Evolutionary conservation across 2,329 filamentous ascomycete species (phyloP).

Genomic region (Pseudocercospora eumusae): DNA sequence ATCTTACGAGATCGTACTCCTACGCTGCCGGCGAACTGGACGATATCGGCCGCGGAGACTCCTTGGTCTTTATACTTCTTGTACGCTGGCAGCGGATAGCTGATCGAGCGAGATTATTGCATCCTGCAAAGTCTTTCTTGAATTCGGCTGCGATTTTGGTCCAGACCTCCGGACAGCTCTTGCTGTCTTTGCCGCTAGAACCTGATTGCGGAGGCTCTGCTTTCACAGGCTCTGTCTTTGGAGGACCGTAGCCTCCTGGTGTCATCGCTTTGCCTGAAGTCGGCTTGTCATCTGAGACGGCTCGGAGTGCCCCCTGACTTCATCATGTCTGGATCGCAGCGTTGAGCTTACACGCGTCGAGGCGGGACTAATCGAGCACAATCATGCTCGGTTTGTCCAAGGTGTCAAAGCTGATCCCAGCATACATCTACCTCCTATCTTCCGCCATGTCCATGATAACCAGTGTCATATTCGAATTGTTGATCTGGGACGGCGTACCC

Average conservation of each 20-base stretch:
- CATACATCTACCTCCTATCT: neutral
- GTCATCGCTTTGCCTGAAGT: neutral
- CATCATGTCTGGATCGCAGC: neutral
- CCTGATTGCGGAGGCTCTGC: neutral
- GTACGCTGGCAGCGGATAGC: conserved; percentile 44
- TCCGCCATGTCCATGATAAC: conserved; percentile 41
- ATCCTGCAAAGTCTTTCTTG: conserved; percentile 19
- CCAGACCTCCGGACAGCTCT: neutral
- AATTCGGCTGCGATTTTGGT: neutral
- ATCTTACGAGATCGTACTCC: conserved; percentile 41
- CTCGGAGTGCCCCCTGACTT: neutral
- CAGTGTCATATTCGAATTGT: conserved; percentile 49
- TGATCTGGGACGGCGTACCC: conserved; percentile 47
- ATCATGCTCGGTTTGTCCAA: neutral
- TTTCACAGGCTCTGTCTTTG: neutral
- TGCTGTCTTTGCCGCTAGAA: neutral
- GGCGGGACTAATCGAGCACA: neutral
- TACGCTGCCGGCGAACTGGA: conserved; percentile 52
- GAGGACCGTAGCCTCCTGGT: neutral
- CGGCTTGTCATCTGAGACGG: neutral
- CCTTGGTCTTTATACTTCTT: conserved; percentile 28
- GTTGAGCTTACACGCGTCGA: neutral
- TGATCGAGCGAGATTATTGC: conserved; percentile 39
- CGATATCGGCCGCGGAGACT: conserved; percentile 56
- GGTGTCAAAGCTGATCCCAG: neutral